Base-by-base conservation (phyloP, 345 rosid genomes). In the Aegle marmelos region DNA sequence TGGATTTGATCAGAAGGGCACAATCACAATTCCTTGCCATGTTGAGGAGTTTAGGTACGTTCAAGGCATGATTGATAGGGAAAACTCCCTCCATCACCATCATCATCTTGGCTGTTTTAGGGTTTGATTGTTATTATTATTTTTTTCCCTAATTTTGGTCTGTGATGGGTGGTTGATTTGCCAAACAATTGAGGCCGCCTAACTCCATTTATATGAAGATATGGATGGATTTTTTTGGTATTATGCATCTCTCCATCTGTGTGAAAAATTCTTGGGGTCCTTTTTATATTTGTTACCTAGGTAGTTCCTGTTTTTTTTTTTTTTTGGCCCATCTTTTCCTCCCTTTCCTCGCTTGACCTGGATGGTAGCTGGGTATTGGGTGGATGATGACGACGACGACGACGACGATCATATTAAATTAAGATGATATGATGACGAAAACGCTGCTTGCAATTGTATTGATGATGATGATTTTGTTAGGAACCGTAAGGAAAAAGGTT, bases 1-100 rank as follows among this genome's bases (percentile, higher is more conserved):
- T 60, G 93, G 93, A 36, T 90, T 88, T n/a, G 91, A 90, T 66
- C 93, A 90, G 75, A 88, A 90, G 76, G 91, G 93, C 2, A 82
- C 89, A 27, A 88, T 90, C 70, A 84, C 90, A 24, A 90, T 90
- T 71, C 93, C 90, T 70, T 88, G 93, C 19, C 86, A 87, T 13
- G 90, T 90, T 2, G 82, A 84, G 54, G 88, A 88, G 83, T 90
- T 90, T 81, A 87, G 83, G 81, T 79, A 79, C 73, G 88, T 90
- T 77, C 90, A 82, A 69, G 85, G 83, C 68, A 68, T 87, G 86
- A 92, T 92, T 63, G 94, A 89, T 59, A 85, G 81, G 79, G 97
- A 92, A 64, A 86, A 81, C 13, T 84, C 91, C 68, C 73, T 85
- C 53, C 81, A 83, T 60, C 87, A 90, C 36, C 88, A 89, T 21